Evolutionary conservation across 2,329 filamentous ascomycete species (phyloP).

Genomic region (Xylariaceae sp.): DNA sequence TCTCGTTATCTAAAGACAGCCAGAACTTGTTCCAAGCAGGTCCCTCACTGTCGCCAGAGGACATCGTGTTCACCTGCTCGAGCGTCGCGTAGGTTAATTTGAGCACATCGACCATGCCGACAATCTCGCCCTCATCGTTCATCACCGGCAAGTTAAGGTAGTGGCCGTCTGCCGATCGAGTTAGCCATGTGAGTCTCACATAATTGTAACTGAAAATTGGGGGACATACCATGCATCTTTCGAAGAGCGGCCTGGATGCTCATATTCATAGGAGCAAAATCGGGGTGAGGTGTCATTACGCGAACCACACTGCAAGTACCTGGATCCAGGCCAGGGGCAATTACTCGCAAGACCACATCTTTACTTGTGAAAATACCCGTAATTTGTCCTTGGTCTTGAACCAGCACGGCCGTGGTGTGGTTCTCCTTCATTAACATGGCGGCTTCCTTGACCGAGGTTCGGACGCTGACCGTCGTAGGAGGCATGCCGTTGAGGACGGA

Average conservation of each 20-base stretch:
- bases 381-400: constrained; percentile 94
- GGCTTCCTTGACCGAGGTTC: constrained; percentile 94
- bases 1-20: constrained; percentile 91
- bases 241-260: constrained; percentile 95
- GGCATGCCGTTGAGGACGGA: constrained; percentile 88
- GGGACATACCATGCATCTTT: constrained; percentile 90
- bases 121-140: constrained; percentile 95
- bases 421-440: constrained; percentile 97
- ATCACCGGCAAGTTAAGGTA: constrained; percentile 98
- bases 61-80: constrained; percentile 97
- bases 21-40: constrained; percentile 99
- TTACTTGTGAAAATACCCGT: constrained; percentile 99
- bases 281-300: constrained; percentile 98
- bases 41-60: constrained; percentile 80
- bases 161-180: constrained; percentile 69
- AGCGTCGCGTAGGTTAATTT: constrained; percentile 97
- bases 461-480: constrained; percentile 89
- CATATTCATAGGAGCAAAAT: constrained; percentile 99
- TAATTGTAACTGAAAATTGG: background rate
- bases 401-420: constrained; percentile 92
- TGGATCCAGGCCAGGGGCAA: constrained; percentile 92
- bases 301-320: constrained; percentile 94
- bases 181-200: constrained; percentile 7
- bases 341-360: constrained; percentile 95
- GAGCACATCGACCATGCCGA: constrained; percentile 98